phyloP scores from a whole-genome alignment of 441 rosid species.

The Aquilaria agallochum region DNA sequence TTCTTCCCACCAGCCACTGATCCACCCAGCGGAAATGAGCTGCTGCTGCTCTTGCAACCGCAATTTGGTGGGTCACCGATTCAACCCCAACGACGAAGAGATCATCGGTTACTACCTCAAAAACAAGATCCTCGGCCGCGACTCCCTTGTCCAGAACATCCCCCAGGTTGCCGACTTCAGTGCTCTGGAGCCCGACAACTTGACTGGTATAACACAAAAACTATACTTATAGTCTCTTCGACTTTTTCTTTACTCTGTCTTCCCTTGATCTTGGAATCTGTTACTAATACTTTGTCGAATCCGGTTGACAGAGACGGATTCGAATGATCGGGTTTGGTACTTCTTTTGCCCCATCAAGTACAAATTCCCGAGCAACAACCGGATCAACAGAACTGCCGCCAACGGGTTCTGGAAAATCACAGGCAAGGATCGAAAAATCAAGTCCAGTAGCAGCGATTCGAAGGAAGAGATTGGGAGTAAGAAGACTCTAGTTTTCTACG shows the following conservation, averaged over 20 bases:
- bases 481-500: slow-evolving; percentile 25
- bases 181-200: slow-evolving; percentile 22
- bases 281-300: no score
- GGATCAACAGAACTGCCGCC: slow-evolving; percentile 17
- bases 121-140: slow-evolving; percentile 18
- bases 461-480: slow-evolving; percentile 19
- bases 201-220: slow-evolving; percentile 11
- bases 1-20: neutral
- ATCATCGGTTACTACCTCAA: slow-evolving; percentile 20
- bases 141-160: slow-evolving; percentile 13
- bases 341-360: slow-evolving; percentile 17
- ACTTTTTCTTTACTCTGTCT: no score
- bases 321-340: slow-evolving; percentile 23
- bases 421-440: slow-evolving; percentile 13
- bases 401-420: slow-evolving; percentile 31
- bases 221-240: no score
- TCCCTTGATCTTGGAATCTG: no score
- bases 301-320: neutral
- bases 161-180: slow-evolving; percentile 20
- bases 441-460: neutral
- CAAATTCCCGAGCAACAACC: slow-evolving; percentile 2
- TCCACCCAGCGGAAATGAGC: neutral
- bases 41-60: neutral
- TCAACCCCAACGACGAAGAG: slow-evolving; percentile 34
- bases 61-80: slow-evolving; percentile 24